Conservation (phyloP, 257 asterid genomes). For the Solanum chiquidenum region DNA sequence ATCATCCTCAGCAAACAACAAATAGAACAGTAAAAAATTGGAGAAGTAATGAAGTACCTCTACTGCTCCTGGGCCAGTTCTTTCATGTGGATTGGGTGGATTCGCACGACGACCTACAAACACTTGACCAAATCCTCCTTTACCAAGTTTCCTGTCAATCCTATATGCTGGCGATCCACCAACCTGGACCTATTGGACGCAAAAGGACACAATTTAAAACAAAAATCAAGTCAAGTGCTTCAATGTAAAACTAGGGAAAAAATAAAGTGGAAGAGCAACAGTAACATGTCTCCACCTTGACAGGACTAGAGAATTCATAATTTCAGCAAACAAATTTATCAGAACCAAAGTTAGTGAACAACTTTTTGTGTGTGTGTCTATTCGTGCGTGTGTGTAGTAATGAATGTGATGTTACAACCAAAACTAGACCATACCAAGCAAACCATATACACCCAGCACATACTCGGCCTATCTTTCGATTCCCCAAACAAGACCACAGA, state of each 20-base stretch:
- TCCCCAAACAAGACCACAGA: background rate
- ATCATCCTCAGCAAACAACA: background rate
- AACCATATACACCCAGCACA: background rate
- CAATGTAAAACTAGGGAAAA: background rate
- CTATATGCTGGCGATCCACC: constrained; percentile 78
- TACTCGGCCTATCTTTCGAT: background rate
- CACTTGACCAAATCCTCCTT: constrained; percentile 98
- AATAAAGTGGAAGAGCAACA: background rate
- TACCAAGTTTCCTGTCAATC: constrained; percentile 68
- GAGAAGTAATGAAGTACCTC: constrained; percentile 33
- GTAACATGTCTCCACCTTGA: background rate
- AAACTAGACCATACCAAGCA: background rate
- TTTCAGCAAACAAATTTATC: background rate
- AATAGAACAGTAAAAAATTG: background rate
- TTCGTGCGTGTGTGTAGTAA: background rate
- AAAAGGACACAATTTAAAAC: background rate
- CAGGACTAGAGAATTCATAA: background rate
- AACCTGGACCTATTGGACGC: constrained; percentile 61
- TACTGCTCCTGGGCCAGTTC: constrained; percentile 74
- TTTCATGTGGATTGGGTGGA: constrained; percentile 53
- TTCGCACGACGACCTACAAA: constrained; percentile 74
- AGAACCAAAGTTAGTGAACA: background rate
- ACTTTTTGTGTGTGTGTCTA: background rate
- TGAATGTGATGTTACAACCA: background rate
- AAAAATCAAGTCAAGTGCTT: background rate